phyloP scores from a whole-genome alignment of 768 basidiomycete species.

The Tulasnella sp. region DNA sequence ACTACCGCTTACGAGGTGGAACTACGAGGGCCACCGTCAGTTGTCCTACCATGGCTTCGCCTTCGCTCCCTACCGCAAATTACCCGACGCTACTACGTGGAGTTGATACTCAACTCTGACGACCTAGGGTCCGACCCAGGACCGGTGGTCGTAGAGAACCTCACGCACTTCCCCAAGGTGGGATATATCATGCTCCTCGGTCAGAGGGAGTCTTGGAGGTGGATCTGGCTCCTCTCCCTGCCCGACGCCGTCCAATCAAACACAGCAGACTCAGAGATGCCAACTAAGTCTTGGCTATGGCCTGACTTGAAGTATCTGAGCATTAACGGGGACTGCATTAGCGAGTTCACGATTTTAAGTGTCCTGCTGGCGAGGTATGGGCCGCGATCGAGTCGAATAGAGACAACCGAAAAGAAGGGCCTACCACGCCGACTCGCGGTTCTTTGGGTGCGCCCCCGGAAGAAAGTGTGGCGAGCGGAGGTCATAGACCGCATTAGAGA shows the following conservation, averaged over 20 bases:
- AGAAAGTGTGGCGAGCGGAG: background rate
- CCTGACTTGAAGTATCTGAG: background rate
- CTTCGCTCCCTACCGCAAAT: background rate
- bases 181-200: background rate
- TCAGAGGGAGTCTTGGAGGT: background rate
- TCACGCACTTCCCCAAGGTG: background rate
- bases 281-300: background rate
- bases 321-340: background rate
- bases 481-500: background rate
- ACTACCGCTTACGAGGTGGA: background rate
- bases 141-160: background rate
- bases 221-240: background rate
- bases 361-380: background rate
- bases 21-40: background rate
- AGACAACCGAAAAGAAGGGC: background rate
- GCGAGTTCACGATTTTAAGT: background rate
- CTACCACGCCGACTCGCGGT: background rate
- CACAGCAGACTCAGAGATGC: background rate
- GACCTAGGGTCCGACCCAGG: background rate
- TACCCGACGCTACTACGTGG: background rate
- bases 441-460: background rate
- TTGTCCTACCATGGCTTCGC: background rate
- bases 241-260: background rate
- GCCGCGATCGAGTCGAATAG: background rate
- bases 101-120: background rate